phyloP scores from a whole-genome alignment of 805 yeast genomes.

The Torulaspora gathmanii region DNA sequence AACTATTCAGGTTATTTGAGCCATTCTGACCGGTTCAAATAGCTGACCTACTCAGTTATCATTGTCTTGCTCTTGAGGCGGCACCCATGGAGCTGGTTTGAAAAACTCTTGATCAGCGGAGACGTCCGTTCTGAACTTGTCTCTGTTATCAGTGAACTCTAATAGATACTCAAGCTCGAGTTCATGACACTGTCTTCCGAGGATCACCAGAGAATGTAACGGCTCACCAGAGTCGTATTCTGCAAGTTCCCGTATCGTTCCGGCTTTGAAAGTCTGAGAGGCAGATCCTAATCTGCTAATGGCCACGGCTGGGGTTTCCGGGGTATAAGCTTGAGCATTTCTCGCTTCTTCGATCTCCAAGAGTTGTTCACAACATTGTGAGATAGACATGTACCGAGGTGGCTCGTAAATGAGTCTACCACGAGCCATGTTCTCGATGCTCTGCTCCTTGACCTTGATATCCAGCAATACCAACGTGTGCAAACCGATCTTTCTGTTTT shows the following conservation, averaged over 20 bases:
- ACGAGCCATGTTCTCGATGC: conserved; percentile 87
- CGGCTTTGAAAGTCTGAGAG: conserved; percentile 76
- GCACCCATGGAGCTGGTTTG: conserved; percentile 67
- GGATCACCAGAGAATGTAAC: conserved; percentile 80
- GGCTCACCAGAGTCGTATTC: conserved; percentile 92
- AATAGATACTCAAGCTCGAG: conserved; percentile 80
- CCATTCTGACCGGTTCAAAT: not conserved
- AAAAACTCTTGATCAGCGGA: conserved; percentile 59
- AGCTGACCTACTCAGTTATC: not conserved
- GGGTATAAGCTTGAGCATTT: conserved; percentile 72
- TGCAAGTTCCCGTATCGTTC: conserved; percentile 69
- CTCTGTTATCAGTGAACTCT: conserved; percentile 64
- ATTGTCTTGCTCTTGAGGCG: conserved; percentile 40
- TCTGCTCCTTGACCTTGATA: conserved; percentile 95
- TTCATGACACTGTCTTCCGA: conserved; percentile 93
- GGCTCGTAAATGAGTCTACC: conserved; percentile 93
- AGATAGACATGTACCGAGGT: conserved; percentile 91
- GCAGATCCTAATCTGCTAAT: conserved; percentile 90
- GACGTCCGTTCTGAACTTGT: conserved; percentile 43
- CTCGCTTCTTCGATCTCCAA: conserved; percentile 81
- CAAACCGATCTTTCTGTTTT: conserved; percentile 83
- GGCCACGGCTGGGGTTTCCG: conserved; percentile 89
- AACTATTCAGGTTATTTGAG: not conserved
- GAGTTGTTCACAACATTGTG: conserved; percentile 82
- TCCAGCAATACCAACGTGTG: conserved; percentile 87